Percentiles rank a stretch among this genome's conserved stretches.
These are phyloP conservation scores for Spergularia marina DNA, from an alignment of 148 eudicot species.

Conservation along the genomic window DNA sequence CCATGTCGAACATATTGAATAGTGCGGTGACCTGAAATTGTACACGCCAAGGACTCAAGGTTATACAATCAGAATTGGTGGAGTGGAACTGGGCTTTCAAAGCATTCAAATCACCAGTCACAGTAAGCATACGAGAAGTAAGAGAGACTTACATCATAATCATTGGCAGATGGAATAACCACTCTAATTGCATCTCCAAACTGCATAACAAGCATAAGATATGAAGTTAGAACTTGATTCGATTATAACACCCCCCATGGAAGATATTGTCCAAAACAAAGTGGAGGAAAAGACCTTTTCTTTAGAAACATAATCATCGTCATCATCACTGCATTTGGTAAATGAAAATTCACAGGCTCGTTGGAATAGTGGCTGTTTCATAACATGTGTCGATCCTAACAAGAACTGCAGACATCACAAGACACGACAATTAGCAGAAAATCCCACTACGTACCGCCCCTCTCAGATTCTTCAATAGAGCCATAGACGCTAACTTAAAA, in stretches of 20 bases:
- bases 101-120: not conserved
- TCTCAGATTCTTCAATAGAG: not conserved
- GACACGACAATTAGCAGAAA: constrained; percentile 5
- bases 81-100: not conserved
- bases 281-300: constrained; percentile 12
- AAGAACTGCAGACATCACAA: constrained; percentile 29
- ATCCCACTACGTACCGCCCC: not conserved
- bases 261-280: not conserved
- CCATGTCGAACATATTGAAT: constrained; percentile 31
- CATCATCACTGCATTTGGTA: constrained; percentile 18
- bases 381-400: constrained; percentile 29
- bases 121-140: not conserved
- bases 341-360: constrained; percentile 31
- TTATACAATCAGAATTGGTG: not conserved
- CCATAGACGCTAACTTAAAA: not conserved
- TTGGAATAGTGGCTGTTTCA: constrained; percentile 36
- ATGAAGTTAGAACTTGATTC: not conserved
- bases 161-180: constrained; percentile 18
- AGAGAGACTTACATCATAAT: constrained; percentile 22
- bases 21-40: constrained; percentile 20
- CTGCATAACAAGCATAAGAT: constrained; percentile 19
- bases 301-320: constrained; percentile 9
- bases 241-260: too few relatives aligned
- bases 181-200: constrained; percentile 28
- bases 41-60: not conserved